Evolutionary conservation across 345 rosid species (phyloP).

Genomic region (Hypericum perforatum): DNA sequence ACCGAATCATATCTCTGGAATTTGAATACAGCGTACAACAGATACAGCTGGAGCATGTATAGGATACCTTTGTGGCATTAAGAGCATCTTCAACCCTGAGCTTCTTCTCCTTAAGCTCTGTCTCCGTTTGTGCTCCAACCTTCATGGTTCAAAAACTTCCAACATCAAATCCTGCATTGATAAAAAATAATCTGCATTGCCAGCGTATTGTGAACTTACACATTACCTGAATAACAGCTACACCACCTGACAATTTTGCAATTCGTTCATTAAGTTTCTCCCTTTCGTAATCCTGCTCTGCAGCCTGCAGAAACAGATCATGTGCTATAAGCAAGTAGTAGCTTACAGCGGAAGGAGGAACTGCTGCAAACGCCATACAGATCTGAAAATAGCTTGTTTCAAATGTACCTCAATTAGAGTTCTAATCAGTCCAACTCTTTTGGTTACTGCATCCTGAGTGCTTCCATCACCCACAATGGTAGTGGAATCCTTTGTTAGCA

Average conservation of each 20-base stretch:
- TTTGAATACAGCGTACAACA: not conserved
- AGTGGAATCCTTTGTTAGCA: conserved; percentile 82
- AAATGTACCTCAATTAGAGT: conserved; percentile 69
- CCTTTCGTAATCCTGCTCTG: conserved; percentile 90
- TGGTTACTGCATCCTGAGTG: conserved; percentile 87
- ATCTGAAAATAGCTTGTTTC: not conserved
- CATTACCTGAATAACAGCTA: conserved; percentile 27
- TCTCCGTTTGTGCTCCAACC: conserved; percentile 34
- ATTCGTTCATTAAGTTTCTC: conserved; percentile 92
- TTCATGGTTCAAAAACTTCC: not conserved
- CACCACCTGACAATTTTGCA: conserved; percentile 41
- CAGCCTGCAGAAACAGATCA: conserved; percentile 36
- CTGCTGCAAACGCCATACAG: not conserved
- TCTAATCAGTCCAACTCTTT: conserved; percentile 81
- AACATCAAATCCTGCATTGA: too few species aligned
- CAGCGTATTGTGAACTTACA: not conserved
- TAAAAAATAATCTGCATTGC: not conserved
- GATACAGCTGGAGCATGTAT: not conserved
- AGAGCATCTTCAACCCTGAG: conserved; percentile 98
- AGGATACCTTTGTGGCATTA: conserved; percentile 83
- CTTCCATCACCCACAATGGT: conserved; percentile 97
- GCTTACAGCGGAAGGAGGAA: not conserved
- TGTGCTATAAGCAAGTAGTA: not conserved
- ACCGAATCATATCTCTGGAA: not conserved
- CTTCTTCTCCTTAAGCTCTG: conserved; percentile 81